Evolutionary conservation across 345 rosid genomes (phyloP), one percentile per base, ranked within the genome.

Genomic region (Jatropha curcas): DNA sequence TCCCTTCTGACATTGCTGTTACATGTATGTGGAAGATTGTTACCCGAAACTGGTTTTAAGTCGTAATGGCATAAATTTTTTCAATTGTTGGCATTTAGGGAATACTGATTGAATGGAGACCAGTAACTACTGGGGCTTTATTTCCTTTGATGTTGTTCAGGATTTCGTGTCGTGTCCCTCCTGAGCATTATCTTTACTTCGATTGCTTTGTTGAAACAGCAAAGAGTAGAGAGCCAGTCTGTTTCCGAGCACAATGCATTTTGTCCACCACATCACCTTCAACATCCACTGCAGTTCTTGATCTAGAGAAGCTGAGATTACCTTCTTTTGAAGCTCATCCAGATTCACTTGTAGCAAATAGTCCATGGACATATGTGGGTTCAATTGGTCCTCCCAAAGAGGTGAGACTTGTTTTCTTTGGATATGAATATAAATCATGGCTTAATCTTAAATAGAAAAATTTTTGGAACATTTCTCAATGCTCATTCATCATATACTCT

Each of bases 291-390:
- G 53, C 90, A 17, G 75, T 82, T 74, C 85, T 89, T 79, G 96
- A 91, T 71, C 80, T 89, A 74, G 92, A 92, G 71, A 89, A 89
- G 86, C 84, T 92, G 73, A 88, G 94, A 81, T 81, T 92, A 58
- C 85, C 97, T 62, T 86, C 92, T 75, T 79, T 91, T 60, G 89
- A 88, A 77, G 71, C 84, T 76, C 81, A 80, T 73, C 76, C 89
- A 64, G 82, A 82, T 79, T 78, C 92, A 70, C 63, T 82, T 39
- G 31, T 81, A 55, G 76, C 87, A 13, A 81, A 83, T 50, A 81
- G 85, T 71, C 86, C 80, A 56, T 92, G 94, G 99, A 84, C 86
- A 52, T 91, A 82, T 77, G 82, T 77, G 9, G 86, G 86, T 55
- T 74, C 85, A 61, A 50, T 83, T 37, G 83, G 77, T 76, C 89